These are phyloP conservation scores for Yamadazyma akitaensis DNA, from an alignment of 805 yeast species.

Conservation along the genomic window DNA sequence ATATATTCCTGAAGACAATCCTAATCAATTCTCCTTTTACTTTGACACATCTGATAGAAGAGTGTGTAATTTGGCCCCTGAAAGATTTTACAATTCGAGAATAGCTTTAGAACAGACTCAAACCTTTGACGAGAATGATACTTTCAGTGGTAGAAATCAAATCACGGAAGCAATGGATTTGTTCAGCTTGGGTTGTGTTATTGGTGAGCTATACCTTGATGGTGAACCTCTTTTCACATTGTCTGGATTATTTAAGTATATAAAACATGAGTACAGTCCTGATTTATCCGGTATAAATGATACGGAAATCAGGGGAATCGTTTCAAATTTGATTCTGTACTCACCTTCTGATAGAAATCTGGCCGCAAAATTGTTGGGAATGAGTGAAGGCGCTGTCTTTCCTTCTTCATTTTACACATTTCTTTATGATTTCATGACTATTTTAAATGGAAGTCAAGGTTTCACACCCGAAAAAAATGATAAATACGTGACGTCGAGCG, in stretches of 20 bases:
- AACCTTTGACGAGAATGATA: constrained; percentile 23
- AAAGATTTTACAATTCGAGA: constrained; percentile 57
- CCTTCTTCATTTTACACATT: constrained; percentile 66
- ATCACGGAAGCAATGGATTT: constrained; percentile 73
- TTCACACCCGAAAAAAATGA: constrained; percentile 15
- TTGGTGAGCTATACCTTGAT: constrained; percentile 84
- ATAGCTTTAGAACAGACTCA: constrained; percentile 15
- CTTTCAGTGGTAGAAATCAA: constrained; percentile 14
- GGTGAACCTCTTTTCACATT: constrained; percentile 85
- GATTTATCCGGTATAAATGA: constrained; percentile 57
- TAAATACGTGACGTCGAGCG: constrained; percentile 27
- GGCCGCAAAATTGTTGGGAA: constrained; percentile 51
- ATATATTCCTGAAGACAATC: constrained; percentile 86
- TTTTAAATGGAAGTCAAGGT: constrained; percentile 23
- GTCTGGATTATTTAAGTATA: constrained; percentile 82
- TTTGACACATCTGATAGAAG: constrained; percentile 88
- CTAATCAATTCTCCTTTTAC: constrained; percentile 85
- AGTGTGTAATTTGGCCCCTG: constrained; percentile 92
- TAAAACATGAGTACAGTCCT: constrained; percentile 64
- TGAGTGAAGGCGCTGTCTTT: constrained; percentile 51
- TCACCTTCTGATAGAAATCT: constrained; percentile 59
- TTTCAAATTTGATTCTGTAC: constrained; percentile 58
- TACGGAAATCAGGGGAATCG: constrained; percentile 47
- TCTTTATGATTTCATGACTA: constrained; percentile 60
- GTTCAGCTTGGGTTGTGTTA: constrained; percentile 79